These are phyloP conservation scores for Carex arenaria DNA, from an alignment of 202 grass and related monocot species.

Conservation along the genomic window DNA sequence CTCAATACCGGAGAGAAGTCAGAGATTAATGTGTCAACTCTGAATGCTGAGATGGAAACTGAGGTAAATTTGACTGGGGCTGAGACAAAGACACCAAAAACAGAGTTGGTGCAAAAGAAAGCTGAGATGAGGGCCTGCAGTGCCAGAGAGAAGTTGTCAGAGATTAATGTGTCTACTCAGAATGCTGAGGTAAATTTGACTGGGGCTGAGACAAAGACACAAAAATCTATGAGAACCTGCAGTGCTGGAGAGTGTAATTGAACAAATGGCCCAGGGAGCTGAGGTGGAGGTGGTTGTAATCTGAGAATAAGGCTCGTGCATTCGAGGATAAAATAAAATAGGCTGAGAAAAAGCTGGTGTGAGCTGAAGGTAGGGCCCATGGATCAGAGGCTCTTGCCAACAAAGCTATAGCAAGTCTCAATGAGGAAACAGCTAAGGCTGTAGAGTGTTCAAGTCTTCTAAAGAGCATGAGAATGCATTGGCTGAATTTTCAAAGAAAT, in stretches of 20 bases:
- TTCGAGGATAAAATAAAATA: not conserved
- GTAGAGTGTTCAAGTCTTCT: not conserved
- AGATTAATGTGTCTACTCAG: not conserved
- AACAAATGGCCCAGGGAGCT: not conserved
- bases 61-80: not conserved
- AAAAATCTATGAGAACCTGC: not conserved
- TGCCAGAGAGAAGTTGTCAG: not conserved
- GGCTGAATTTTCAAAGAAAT: not conserved
- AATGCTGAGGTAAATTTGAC: not conserved
- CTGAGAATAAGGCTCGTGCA: not conserved
- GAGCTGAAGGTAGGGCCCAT: not conserved
- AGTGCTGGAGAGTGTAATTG: not conserved
- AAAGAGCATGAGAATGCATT: not conserved
- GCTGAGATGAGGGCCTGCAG: not conserved
- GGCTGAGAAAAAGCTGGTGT: not conserved
- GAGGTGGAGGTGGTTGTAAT: not conserved
- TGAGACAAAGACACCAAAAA: not conserved
- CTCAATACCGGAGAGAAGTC: not conserved
- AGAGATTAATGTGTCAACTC: not conserved
- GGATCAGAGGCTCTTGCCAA: not conserved
- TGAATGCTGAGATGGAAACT: not conserved
- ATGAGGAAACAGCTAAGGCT: not conserved
- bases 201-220: not conserved
- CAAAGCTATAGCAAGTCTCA: not conserved
- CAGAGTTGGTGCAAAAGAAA: not conserved